Conservation (phyloP, 2,329 filamentous ascomycete species). For the Xylariomycetidae sp. region DNA sequence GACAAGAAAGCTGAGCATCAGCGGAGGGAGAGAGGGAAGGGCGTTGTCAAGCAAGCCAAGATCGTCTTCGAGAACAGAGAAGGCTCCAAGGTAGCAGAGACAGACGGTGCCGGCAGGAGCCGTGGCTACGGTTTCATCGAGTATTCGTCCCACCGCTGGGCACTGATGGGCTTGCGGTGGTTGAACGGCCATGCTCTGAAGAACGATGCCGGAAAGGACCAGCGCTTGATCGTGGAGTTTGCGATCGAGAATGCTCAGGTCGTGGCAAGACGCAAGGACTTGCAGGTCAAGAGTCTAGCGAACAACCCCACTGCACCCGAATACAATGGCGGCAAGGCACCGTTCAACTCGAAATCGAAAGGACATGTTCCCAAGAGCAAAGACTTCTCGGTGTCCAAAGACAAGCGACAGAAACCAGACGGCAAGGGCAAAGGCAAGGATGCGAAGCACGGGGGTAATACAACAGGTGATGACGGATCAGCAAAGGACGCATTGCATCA, state of each 20-base stretch:
- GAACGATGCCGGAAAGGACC: constrained; percentile 67
- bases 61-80: constrained; percentile 86
- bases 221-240: constrained; percentile 90
- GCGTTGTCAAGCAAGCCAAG: constrained; percentile 88
- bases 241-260: constrained; percentile 98
- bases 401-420: constrained; percentile 6
- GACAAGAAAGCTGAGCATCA: constrained; percentile 75
- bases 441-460: constrained; percentile 8
- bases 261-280: constrained; percentile 69
- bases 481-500: constrained; percentile 46
- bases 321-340: constrained; percentile 7
- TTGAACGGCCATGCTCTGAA: constrained; percentile 70
- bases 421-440: constrained; percentile 10
- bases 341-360: constrained; percentile 3
- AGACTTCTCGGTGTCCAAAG: constrained; percentile 31
- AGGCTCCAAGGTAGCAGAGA: constrained; percentile 76
- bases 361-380: constrained; percentile 18
- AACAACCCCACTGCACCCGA: constrained; percentile 2
- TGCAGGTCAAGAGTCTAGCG: constrained; percentile 26
- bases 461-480: constrained; percentile 19
- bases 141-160: constrained; percentile 88
- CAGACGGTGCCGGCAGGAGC: constrained; percentile 71
- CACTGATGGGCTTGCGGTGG: constrained; percentile 90
- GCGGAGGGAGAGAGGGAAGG: constrained; percentile 75
- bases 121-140: constrained; percentile 97